These are phyloP conservation scores for Neurospora sp. DNA, from an alignment of 2,329 filamentous ascomycete genomes.

Conservation along the genomic window DNA sequence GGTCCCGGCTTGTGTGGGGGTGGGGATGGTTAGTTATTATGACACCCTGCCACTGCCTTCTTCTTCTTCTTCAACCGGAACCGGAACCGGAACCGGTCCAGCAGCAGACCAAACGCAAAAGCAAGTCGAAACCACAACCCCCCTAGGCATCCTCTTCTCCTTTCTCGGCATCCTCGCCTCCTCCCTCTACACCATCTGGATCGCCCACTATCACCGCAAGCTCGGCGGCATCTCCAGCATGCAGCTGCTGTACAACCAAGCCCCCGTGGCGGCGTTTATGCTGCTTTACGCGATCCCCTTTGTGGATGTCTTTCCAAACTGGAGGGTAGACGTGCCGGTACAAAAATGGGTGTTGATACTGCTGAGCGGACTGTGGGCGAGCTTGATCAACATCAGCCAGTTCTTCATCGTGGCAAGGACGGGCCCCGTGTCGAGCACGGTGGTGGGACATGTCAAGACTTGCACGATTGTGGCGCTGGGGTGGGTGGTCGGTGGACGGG, in stretches of 20 bases:
- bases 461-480: slow-evolving; percentile 56
- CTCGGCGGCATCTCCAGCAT: slow-evolving; percentile 53
- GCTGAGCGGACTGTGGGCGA: slow-evolving; percentile 53
- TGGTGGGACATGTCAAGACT: slow-evolving; percentile 58
- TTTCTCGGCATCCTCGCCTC: slow-evolving; percentile 55
- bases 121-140: slow-evolving; percentile 41
- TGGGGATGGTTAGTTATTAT: slow-evolving; percentile 59
- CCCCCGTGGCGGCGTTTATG: slow-evolving; percentile 51
- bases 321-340: slow-evolving; percentile 21
- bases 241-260: slow-evolving; percentile 61
- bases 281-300: slow-evolving; percentile 59
- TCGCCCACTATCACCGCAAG: slow-evolving; percentile 55
- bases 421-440: slow-evolving; percentile 54
- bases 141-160: slow-evolving; percentile 54
- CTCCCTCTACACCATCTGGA: slow-evolving; percentile 61
- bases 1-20: slow-evolving; percentile 52
- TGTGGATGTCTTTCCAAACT: slow-evolving; percentile 47
- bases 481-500: slow-evolving; percentile 47
- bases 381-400: slow-evolving; percentile 55
- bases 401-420: slow-evolving; percentile 54
- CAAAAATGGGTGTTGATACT: slow-evolving; percentile 44
- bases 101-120: slow-evolving; percentile 23
- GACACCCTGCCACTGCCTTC: slow-evolving; percentile 43
- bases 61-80: slow-evolving; percentile 20
- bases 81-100: slow-evolving; percentile 9